phyloP scores from a whole-genome alignment of 495 filamentous ascomycete genomes.

The Penicillium argentinense region DNA sequence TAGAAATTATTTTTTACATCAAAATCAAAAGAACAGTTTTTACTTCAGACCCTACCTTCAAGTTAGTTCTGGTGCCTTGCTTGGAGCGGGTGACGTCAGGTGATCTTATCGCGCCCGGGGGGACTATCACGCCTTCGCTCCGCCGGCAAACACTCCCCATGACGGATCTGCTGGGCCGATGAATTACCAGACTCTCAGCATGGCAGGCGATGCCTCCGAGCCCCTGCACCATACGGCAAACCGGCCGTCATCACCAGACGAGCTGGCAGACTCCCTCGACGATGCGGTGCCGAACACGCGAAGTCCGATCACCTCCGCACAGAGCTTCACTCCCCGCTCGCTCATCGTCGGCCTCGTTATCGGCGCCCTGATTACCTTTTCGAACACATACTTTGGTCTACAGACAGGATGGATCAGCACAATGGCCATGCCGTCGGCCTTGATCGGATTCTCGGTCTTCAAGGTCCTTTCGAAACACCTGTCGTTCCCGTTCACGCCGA shows the following conservation, averaged over 20 bases:
- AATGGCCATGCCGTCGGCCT: slow-evolving; percentile 88
- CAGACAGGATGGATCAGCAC: slow-evolving; percentile 91
- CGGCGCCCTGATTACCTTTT: slow-evolving; percentile 87
- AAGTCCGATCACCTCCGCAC: slow-evolving; percentile 31
- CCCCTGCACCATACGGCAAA: background rate
- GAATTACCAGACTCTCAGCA: slow-evolving; percentile 42
- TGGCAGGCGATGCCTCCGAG: slow-evolving; percentile 30
- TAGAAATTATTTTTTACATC: too few species aligned
- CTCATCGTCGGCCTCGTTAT: slow-evolving; percentile 78
- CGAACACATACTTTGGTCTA: slow-evolving; percentile 96
- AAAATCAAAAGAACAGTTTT: too few species aligned
- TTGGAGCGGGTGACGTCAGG: slow-evolving; percentile 21
- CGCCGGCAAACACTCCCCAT: slow-evolving; percentile 7
- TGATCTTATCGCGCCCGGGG: slow-evolving; percentile 23
- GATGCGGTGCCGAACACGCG: slow-evolving; percentile 1
- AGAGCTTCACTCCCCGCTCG: slow-evolving; percentile 78
- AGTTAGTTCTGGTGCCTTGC: too few species aligned
- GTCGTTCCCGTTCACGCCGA: slow-evolving; percentile 79
- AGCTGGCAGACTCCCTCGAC: slow-evolving; percentile 1
- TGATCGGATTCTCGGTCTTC: slow-evolving; percentile 98
- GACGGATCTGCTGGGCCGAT: slow-evolving; percentile 22
- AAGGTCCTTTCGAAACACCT: slow-evolving; percentile 70
- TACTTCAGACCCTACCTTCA: too few species aligned
- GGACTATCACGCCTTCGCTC: slow-evolving; percentile 11
- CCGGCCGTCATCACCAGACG: slow-evolving; percentile 8